Percentiles rank a stretch among this genome's conserved stretches.
phyloP scores from a whole-genome alignment of 495 filamentous ascomycete genomes.

The Bathelium albidoporum region DNA sequence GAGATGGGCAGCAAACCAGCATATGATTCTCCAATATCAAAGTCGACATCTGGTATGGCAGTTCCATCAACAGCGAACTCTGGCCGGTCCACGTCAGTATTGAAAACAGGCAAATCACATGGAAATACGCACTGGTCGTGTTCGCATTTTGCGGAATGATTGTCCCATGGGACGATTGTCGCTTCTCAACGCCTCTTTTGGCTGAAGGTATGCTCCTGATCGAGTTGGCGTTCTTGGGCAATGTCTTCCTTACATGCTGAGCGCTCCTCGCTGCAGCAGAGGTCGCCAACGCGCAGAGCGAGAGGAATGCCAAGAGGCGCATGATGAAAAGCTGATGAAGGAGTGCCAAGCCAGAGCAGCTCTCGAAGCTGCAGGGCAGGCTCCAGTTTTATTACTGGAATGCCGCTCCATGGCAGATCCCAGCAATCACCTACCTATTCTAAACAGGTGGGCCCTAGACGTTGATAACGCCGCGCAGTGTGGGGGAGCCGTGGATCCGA shows the following conservation, averaged over 20 bases:
- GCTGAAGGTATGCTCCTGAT: constrained; percentile 5
- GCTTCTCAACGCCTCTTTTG: not conserved
- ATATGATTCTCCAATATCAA: constrained; percentile 35
- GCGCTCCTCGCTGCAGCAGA: constrained; percentile 21
- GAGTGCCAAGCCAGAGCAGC: not conserved
- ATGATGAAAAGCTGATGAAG: constrained; percentile 4
- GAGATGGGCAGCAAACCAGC: constrained; percentile 33
- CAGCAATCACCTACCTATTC: not conserved
- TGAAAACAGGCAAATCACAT: too few species aligned
- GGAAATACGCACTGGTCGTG: constrained; percentile 22
- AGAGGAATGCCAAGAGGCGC: constrained; percentile 16
- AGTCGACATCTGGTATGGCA: constrained; percentile 31
- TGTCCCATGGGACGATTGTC: constrained; percentile 11
- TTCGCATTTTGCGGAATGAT: constrained; percentile 29
- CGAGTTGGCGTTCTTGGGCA: constrained; percentile 3
- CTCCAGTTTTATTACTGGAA: not conserved
- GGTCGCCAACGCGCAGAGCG: constrained; percentile 18
- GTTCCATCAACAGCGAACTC: constrained; percentile 33
- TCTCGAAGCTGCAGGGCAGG: not conserved
- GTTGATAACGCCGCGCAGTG: not conserved
- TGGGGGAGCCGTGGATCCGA: not conserved
- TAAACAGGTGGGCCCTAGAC: not conserved
- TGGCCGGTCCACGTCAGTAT: not conserved
- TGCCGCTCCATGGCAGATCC: not conserved
- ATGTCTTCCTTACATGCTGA: constrained; percentile 20